These are phyloP conservation scores for Oryza officinalis DNA, from an alignment of 176 grass and related monocot species.

Conservation along the genomic window DNA sequence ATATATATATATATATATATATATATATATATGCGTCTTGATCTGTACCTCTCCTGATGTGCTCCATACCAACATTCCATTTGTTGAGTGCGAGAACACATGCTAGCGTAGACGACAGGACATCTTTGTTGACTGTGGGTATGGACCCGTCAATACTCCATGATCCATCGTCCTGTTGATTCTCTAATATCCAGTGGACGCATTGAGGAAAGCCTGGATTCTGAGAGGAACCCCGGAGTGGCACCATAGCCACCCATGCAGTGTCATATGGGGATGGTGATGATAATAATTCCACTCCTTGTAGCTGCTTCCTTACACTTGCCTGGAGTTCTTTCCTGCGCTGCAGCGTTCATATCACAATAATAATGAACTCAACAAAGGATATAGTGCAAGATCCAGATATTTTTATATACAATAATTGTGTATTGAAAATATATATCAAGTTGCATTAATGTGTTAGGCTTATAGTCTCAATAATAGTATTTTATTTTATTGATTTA, in stretches of 20 bases:
- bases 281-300: conserved; percentile 3
- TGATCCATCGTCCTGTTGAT: conserved; percentile 63
- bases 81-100: conserved; percentile 66
- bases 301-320: conserved; percentile 64
- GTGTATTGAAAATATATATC: too few relatives aligned
- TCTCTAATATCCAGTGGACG: conserved; percentile 66
- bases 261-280: conserved; percentile 66
- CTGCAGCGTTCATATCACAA: not conserved
- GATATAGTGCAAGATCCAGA: too few relatives aligned
- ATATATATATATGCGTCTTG: not conserved
- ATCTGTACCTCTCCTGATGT: conserved; percentile 71
- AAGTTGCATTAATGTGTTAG: too few relatives aligned
- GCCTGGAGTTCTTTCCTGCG: conserved; percentile 29
- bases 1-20: not conserved
- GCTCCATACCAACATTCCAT: conserved; percentile 69
- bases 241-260: conserved; percentile 88
- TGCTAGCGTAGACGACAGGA: conserved; percentile 62
- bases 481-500: too few relatives aligned
- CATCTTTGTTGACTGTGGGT: conserved; percentile 39
- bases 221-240: conserved; percentile 33
- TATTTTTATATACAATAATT: too few relatives aligned
- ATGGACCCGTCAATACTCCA: conserved; percentile 43
- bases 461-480: too few relatives aligned
- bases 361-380: too few relatives aligned
- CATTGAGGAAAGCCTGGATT: conserved; percentile 56